A percentile compares a stretch with the other conserved stretches of the same genome.
These are phyloP conservation scores for Ceratocystiopsis brevicomis DNA, from an alignment of 2,329 filamentous ascomycete species.

Conservation along the genomic window DNA sequence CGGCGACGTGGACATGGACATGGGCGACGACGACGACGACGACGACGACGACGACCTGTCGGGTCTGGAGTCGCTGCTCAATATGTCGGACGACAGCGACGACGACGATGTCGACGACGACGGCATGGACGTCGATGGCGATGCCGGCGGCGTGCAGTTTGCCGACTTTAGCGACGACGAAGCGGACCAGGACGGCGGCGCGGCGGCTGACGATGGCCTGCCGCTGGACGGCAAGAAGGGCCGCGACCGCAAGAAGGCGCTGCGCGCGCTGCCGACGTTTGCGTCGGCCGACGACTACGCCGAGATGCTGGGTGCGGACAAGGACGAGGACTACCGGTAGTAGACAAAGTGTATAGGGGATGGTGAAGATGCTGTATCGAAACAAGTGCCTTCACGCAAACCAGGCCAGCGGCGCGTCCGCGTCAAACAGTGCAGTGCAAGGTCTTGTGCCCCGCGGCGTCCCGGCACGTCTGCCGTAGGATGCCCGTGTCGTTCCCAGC, in stretches of 20 bases:
- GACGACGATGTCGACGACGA: conserved; percentile 19
- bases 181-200: conserved; percentile 19
- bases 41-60: conserved; percentile 15
- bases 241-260: conserved; percentile 55
- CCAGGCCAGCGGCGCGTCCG: conserved; percentile 31
- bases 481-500: conserved; percentile 13
- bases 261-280: conserved; percentile 82
- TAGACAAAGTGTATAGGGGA: no score
- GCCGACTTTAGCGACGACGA: conserved; percentile 23
- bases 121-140: conserved; percentile 20
- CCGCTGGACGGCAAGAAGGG: conserved; percentile 14
- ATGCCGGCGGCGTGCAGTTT: conserved; percentile 16
- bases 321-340: conserved; percentile 23
- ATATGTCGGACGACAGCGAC: conserved; percentile 19
- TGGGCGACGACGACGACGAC: conserved; percentile 27
- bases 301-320: conserved; percentile 57
- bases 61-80: conserved; percentile 11
- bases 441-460: conserved; percentile 20
- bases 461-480: conserved; percentile 23
- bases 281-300: conserved; percentile 90
- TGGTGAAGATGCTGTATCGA: no score
- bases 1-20: conserved; percentile 29
- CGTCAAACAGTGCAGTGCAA: conserved; percentile 27
- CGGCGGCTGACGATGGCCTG: conserved; percentile 3
- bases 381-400: conserved; percentile 28